Conservation (phyloP, 768 basidiomycete genomes). For the Boletus rufocinnamomeus region DNA sequence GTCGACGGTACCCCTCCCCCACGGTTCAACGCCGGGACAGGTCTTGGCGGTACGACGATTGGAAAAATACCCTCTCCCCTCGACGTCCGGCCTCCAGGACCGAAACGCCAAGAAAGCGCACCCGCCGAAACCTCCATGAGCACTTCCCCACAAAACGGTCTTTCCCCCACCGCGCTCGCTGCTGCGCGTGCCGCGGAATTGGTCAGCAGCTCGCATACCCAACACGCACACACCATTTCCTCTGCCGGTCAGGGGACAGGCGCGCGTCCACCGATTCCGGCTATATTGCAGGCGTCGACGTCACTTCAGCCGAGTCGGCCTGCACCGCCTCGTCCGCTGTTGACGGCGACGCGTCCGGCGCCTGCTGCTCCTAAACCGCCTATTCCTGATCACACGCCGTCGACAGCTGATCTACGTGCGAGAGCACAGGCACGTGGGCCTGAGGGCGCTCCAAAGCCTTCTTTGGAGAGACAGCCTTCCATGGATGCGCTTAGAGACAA, state of each 20-base stretch:
- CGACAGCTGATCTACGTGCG: constrained; percentile 64
- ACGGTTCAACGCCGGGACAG: constrained; percentile 90
- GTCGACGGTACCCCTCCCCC: constrained; percentile 52
- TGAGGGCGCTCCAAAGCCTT: constrained; percentile 35
- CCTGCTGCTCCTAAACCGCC: constrained; percentile 47
- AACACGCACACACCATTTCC: constrained; percentile 43
- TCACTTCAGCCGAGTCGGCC: constrained; percentile 59
- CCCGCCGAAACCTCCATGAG: constrained; percentile 35
- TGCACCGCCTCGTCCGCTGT: constrained; percentile 67
- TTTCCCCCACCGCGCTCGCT: constrained; percentile 46
- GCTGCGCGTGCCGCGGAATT: constrained; percentile 64
- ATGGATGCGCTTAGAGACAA: constrained; percentile 37
- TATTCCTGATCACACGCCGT: constrained; percentile 56
- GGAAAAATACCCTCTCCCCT: constrained; percentile 45
- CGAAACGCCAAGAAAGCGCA: constrained; percentile 50
- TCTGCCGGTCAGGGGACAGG: constrained; percentile 31
- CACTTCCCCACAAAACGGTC: constrained; percentile 37
- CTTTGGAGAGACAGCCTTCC: constrained; percentile 42
- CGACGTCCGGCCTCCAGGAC: constrained; percentile 36
- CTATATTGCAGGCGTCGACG: constrained; percentile 33
- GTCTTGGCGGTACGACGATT: constrained; percentile 70
- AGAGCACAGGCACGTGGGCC: constrained; percentile 60
- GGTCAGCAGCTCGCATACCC: constrained; percentile 54
- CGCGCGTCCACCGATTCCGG: constrained; percentile 32
- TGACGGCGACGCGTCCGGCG: constrained; percentile 55